Conservation (phyloP, 2,329 filamentous ascomycete genomes). For the Alternaria arborescens region DNA sequence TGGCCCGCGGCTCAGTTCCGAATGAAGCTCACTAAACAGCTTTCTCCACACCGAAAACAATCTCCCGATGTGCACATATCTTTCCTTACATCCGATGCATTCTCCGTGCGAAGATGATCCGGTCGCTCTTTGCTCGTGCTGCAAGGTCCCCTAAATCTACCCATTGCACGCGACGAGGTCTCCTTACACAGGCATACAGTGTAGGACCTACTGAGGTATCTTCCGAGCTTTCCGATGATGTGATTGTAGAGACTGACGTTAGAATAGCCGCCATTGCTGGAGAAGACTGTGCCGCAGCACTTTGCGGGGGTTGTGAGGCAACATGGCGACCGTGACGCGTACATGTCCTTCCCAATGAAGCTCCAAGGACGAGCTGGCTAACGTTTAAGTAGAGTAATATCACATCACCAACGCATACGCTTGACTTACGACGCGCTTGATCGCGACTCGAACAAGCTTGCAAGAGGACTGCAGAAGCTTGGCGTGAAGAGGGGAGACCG, state of each 20-base stretch:
- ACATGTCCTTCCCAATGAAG: slow-evolving; percentile 27
- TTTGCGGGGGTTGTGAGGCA: slow-evolving; percentile 71
- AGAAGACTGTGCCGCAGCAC: slow-evolving; percentile 75
- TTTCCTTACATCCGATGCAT: slow-evolving; percentile 20
- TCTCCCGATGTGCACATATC: slow-evolving; percentile 1
- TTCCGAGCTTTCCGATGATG: slow-evolving; percentile 7
- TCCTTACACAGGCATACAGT: slow-evolving; percentile 45
- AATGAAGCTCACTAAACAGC: slow-evolving; percentile 5
- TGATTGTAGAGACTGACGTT: slow-evolving; percentile 17
- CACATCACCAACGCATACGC: slow-evolving; percentile 66
- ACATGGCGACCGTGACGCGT: slow-evolving; percentile 71
- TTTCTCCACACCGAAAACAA: slow-evolving; percentile 2
- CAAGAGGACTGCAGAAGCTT: slow-evolving; percentile 71
- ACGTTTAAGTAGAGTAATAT: slow-evolving; percentile 60
- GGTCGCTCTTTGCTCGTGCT: slow-evolving; percentile 34
- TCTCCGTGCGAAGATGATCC: slow-evolving; percentile 37
- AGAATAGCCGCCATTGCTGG: slow-evolving; percentile 69
- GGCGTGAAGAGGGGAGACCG: slow-evolving; percentile 84
- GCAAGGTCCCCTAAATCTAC: slow-evolving; percentile 11
- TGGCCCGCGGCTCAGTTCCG: slow-evolving; percentile 21
- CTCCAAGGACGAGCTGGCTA: slow-evolving; percentile 1
- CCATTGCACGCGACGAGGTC: slow-evolving; percentile 28
- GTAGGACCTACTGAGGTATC: slow-evolving; percentile 46
- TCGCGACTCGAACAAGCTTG: slow-evolving; percentile 76
- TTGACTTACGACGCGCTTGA: slow-evolving; percentile 82